These are phyloP conservation scores for Saturnispora dispora DNA, from an alignment of 805 yeast genomes.

Conservation along the genomic window DNA sequence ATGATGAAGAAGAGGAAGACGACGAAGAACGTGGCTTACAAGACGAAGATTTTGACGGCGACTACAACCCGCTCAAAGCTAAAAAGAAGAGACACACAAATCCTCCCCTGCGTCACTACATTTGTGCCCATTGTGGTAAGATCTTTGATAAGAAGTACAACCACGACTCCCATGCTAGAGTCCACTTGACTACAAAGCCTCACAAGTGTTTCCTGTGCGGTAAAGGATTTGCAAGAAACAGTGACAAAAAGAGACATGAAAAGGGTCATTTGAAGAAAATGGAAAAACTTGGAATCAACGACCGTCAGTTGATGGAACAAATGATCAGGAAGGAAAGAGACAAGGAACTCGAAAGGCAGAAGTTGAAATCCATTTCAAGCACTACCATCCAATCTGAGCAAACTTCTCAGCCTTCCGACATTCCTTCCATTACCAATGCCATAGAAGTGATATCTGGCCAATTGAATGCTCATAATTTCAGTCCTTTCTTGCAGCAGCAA, in stretches of 20 bases:
- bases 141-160: conserved; percentile 13
- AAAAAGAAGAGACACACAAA: not conserved
- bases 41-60: conserved; percentile 2
- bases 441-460: conserved; percentile 8
- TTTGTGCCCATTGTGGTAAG: conserved; percentile 14
- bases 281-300: conserved; percentile 7
- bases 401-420: not conserved
- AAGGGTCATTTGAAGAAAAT: conserved; percentile 9
- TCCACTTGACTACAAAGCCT: conserved; percentile 12
- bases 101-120: conserved; percentile 6
- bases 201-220: conserved; percentile 11
- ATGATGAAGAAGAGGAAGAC: not conserved
- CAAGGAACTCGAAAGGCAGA: conserved; percentile 9
- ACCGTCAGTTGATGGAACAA: conserved; percentile 7
- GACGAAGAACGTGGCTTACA: not conserved
- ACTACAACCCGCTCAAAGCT: conserved; percentile 1
- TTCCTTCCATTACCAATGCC: conserved; percentile 6
- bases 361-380: conserved; percentile 5
- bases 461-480: conserved; percentile 2
- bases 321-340: conserved; percentile 9
- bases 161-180: conserved; percentile 14
- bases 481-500: conserved; percentile 4
- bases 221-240: conserved; percentile 13
- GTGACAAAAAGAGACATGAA: conserved; percentile 15
- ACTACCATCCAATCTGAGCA: conserved; percentile 2